A percentile compares a stretch with the other conserved stretches of the same genome.
phyloP scores from a whole-genome alignment of 2,329 filamentous ascomycete species.

The Monilinia laxa region DNA sequence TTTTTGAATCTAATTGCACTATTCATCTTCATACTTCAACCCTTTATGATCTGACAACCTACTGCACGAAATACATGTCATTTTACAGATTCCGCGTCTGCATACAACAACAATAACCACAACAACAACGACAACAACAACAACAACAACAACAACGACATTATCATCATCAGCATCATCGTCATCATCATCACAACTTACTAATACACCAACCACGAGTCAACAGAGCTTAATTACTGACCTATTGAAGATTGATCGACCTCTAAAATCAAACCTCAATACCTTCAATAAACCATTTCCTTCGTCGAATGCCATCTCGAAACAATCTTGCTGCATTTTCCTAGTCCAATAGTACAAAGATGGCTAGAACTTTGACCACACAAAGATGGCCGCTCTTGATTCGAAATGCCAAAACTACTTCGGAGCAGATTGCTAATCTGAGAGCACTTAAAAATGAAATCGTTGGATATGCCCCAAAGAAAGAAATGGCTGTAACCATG shows the following conservation, averaged over 20 bases:
- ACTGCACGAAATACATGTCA: no score
- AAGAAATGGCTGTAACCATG: conserved; percentile 71
- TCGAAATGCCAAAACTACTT: conserved; percentile 51
- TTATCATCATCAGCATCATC: no score
- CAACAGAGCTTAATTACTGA: neutral
- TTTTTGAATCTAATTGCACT: neutral
- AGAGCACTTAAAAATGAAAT: conserved; percentile 83
- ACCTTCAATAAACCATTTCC: neutral
- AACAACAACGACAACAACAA: neutral
- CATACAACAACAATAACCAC: no score
- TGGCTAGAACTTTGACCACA: conserved; percentile 23
- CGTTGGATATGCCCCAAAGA: conserved; percentile 82
- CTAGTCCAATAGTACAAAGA: neutral
- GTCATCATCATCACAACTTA: neutral
- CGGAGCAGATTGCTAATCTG: conserved; percentile 60
- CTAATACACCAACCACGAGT: neutral
- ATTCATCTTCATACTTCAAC: neutral
- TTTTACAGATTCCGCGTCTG: no score
- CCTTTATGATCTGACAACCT: no score
- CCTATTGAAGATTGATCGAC: conserved; percentile 6
- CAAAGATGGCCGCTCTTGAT: conserved; percentile 54
- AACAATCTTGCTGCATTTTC: neutral
- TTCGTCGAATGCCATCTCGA: conserved; percentile 1
- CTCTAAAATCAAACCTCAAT: neutral
- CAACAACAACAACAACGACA: neutral